These are phyloP conservation scores for Cystobasidiopsis lactophilus DNA, from an alignment of 768 basidiomycete genomes.

Conservation along the genomic window DNA sequence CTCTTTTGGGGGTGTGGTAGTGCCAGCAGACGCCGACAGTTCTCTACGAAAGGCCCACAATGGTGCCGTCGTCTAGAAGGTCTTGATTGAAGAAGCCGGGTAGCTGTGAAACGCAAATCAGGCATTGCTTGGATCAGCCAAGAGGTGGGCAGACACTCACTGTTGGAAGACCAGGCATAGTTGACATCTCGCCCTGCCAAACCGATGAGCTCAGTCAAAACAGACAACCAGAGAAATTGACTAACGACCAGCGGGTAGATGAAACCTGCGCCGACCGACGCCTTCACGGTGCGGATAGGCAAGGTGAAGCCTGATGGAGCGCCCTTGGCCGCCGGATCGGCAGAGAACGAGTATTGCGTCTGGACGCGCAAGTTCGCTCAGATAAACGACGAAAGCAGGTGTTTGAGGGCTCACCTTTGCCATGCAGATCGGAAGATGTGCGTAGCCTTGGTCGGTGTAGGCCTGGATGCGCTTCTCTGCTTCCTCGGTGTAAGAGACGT, in stretches of 20 bases:
- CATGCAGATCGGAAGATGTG: constrained; percentile 35
- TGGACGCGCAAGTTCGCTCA: constrained; percentile 77
- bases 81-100: constrained; percentile 18
- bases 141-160: neutral
- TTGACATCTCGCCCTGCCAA: constrained; percentile 62
- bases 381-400: constrained; percentile 16
- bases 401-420: neutral
- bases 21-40: no score
- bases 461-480: constrained; percentile 69
- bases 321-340: constrained; percentile 73
- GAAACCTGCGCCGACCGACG: constrained; percentile 88
- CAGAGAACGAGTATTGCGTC: constrained; percentile 93
- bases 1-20: no score
- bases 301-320: constrained; percentile 81
- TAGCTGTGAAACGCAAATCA: neutral
- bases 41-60: neutral
- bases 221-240: neutral
- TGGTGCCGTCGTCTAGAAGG: neutral
- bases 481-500: constrained; percentile 58
- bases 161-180: constrained; percentile 88
- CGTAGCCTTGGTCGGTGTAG: constrained; percentile 75
- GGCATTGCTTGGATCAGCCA: neutral
- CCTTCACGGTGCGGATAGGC: constrained; percentile 64
- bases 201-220: neutral
- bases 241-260: constrained; percentile 63